phyloP scores from a whole-genome alignment of 2,329 filamentous ascomycete genomes.

The Pseudocercospora fuligena region DNA sequence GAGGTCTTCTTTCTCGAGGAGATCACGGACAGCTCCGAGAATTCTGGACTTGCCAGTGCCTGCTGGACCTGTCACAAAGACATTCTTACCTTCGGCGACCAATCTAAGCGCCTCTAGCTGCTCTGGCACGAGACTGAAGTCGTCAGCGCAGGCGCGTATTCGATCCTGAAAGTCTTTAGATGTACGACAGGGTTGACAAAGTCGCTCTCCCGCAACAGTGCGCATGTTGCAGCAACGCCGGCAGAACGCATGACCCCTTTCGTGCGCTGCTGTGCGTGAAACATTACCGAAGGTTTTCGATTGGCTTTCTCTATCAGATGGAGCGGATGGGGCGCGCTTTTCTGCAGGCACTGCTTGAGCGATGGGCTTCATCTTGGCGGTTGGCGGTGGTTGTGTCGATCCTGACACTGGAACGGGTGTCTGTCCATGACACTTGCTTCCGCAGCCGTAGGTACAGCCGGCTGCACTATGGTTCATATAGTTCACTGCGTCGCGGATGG shows the following conservation, averaged over 20 bases:
- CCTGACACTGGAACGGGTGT: background rate
- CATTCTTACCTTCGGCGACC: constrained; percentile 46
- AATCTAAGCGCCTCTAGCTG: background rate
- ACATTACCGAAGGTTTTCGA: too few relatives aligned
- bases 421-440: constrained; percentile 7
- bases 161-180: background rate
- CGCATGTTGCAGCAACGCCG: background rate
- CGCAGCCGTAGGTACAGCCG: constrained; percentile 15
- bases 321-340: too few relatives aligned
- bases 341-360: too few relatives aligned
- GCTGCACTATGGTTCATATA: constrained; percentile 21
- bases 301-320: too few relatives aligned
- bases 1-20: constrained; percentile 42
- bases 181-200: background rate
- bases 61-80: constrained; percentile 69
- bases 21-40: constrained; percentile 53
- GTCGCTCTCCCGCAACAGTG: background rate
- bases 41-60: constrained; percentile 65
- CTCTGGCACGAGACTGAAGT: background rate
- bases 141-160: background rate
- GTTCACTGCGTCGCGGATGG: constrained; percentile 12
- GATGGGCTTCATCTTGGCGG: too few relatives aligned
- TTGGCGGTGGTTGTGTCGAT: too few relatives aligned
- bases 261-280: background rate
- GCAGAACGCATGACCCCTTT: background rate